Percentiles rank a stretch among this genome's conserved stretches.
Evolutionary conservation across 176 grass and related monocot genomes (phyloP).

Genomic region (Zea luxurians): DNA sequence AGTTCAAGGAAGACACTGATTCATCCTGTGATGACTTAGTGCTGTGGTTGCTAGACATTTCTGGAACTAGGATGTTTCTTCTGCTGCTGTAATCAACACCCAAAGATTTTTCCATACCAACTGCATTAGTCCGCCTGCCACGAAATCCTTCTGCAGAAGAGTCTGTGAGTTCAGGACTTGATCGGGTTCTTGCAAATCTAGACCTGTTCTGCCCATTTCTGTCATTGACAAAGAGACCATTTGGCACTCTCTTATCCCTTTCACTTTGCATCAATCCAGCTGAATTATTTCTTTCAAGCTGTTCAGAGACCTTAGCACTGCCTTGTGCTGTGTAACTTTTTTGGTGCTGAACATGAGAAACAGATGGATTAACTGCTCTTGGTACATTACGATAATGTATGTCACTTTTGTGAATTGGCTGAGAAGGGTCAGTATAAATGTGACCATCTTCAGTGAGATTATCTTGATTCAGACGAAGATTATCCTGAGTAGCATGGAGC

Average conservation of each 20-base stretch:
- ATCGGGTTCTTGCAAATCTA: conserved; percentile 78
- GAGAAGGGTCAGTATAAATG: conserved; percentile 38
- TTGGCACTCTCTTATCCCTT: conserved; percentile 53
- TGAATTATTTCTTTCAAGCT: conserved; percentile 66
- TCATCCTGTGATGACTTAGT: conserved; percentile 67
- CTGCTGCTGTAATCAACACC: conserved; percentile 52
- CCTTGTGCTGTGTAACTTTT: conserved; percentile 44
- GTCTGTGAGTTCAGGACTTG: conserved; percentile 82
- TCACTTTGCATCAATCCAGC: conserved; percentile 57
- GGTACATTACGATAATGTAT: conserved; percentile 32
- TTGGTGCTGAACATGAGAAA: conserved; percentile 48
- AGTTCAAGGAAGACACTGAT: conserved; percentile 52
- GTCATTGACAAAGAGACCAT: conserved; percentile 43
- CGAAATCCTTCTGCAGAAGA: conserved; percentile 63
- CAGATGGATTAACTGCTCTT: conserved; percentile 39
- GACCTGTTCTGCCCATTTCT: conserved; percentile 55
- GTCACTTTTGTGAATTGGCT: conserved; percentile 43
- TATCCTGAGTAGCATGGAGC: conserved; percentile 39
- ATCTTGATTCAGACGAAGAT: conserved; percentile 38
- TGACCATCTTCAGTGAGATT: conserved; percentile 50
- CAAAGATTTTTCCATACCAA: conserved; percentile 47
- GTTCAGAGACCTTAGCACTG: conserved; percentile 50
- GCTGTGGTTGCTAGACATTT: conserved; percentile 51
- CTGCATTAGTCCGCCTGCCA: conserved; percentile 42
- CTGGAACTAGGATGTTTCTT: conserved; percentile 56